A percentile compares a stretch with the other conserved stretches of the same genome.
These are phyloP conservation scores for Trichoderma sp. DNA, from an alignment of 2,329 filamentous ascomycete species.

Conservation along the genomic window DNA sequence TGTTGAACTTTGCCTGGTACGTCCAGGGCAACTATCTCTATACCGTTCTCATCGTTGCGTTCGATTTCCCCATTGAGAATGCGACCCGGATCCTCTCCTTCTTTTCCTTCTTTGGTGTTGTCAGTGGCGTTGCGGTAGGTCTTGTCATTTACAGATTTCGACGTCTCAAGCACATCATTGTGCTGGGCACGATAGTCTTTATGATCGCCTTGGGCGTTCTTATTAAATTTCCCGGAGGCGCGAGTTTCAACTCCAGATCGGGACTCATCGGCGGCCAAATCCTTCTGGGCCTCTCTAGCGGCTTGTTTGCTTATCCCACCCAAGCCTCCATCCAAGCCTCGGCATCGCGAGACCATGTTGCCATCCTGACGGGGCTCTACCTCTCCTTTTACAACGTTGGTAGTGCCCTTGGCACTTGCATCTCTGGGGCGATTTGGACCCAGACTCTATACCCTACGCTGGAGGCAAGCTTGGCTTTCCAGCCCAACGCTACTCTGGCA, in stretches of 20 bases:
- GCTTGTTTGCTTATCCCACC: constrained; percentile 55
- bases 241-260: constrained; percentile 44
- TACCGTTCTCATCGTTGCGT: constrained; percentile 61
- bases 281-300: constrained; percentile 61
- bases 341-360: constrained; percentile 44
- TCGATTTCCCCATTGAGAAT: constrained; percentile 57
- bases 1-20: constrained; percentile 58
- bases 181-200: constrained; percentile 59
- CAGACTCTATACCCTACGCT: constrained; percentile 45
- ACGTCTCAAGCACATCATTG: constrained; percentile 61
- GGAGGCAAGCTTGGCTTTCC: constrained; percentile 41
- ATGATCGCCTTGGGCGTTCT: constrained; percentile 60
- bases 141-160: constrained; percentile 56
- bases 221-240: constrained; percentile 58
- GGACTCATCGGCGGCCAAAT: constrained; percentile 62
- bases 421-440: constrained; percentile 49
- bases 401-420: constrained; percentile 46
- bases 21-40: constrained; percentile 64
- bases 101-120: constrained; percentile 57
- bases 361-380: constrained; percentile 46
- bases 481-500: constrained; percentile 43
- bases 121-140: constrained; percentile 57
- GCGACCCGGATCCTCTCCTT: constrained; percentile 62
- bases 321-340: constrained; percentile 48
- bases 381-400: constrained; percentile 50